phyloP scores from a whole-genome alignment of 495 filamentous ascomycete genomes.

The Penicillium bialowiezense region DNA sequence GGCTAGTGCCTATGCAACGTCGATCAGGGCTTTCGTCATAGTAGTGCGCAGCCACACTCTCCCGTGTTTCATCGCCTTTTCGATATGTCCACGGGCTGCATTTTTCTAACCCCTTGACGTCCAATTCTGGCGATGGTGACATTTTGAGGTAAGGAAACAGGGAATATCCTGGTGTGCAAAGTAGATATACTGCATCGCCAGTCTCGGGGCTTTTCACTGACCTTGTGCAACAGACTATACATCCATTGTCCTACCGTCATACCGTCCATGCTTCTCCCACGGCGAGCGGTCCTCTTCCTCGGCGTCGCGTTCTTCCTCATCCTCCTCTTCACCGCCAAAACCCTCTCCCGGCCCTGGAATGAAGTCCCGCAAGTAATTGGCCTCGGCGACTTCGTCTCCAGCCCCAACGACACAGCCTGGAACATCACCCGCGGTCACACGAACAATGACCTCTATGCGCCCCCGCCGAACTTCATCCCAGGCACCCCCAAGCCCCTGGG shows the following conservation, averaged over 20 bases:
- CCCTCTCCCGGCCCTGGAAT: slow-evolving; percentile 33
- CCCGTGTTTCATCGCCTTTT: neutral
- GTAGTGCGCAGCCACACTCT: neutral
- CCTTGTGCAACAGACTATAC: slow-evolving; percentile 9
- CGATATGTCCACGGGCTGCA: too few species aligned
- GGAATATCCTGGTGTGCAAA: too few species aligned
- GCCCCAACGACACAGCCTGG: slow-evolving; percentile 16
- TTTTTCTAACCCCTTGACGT: neutral
- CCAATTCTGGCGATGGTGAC: slow-evolving; percentile 1
- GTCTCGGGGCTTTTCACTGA: too few species aligned
- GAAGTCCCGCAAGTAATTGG: slow-evolving; percentile 35
- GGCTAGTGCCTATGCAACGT: too few species aligned
- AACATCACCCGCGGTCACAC: slow-evolving; percentile 23
- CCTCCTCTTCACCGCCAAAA: slow-evolving; percentile 29
- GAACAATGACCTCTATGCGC: slow-evolving; percentile 25
- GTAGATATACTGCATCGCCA: too few species aligned
- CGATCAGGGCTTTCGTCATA: neutral
- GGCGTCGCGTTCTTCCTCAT: slow-evolving; percentile 36
- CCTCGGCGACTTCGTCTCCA: slow-evolving; percentile 31
- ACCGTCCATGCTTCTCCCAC: slow-evolving; percentile 37
- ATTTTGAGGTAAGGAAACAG: slow-evolving; percentile 3
- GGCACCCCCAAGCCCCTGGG: slow-evolving; percentile 43
- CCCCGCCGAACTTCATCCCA: slow-evolving; percentile 34
- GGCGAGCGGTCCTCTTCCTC: slow-evolving; percentile 33
- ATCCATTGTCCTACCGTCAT: slow-evolving; percentile 1